Conservation (phyloP, 192 early-diverging fungal genomes). For the Backusella parvicylindrica region DNA sequence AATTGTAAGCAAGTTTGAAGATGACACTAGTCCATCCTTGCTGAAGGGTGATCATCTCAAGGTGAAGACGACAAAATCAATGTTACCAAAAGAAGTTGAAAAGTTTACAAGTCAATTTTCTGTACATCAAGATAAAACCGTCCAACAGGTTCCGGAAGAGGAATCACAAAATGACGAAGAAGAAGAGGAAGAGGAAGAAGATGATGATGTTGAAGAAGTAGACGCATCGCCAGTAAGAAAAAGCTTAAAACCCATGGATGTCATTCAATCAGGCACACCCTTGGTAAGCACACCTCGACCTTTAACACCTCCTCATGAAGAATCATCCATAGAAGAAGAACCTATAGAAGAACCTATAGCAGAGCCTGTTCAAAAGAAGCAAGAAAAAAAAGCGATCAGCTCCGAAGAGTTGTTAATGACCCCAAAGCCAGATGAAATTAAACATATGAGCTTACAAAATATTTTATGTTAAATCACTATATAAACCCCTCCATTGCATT, state of each 20-base stretch:
- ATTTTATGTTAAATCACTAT: background rate
- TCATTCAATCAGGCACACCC: background rate
- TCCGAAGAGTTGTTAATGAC: background rate
- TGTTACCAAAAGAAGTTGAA: slow-evolving; percentile 33
- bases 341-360: background rate
- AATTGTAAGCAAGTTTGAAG: slow-evolving; percentile 14
- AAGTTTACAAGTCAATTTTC: slow-evolving; percentile 31
- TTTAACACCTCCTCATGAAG: background rate
- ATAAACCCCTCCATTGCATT: background rate
- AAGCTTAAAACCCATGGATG: slow-evolving; percentile 12
- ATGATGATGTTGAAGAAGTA: background rate
- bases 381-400: background rate
- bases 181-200: background rate
- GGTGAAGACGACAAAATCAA: slow-evolving; percentile 22
- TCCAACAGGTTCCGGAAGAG: background rate
- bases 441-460: slow-evolving; percentile 8
- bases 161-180: background rate
- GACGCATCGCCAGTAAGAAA: background rate
- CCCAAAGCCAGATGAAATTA: background rate
- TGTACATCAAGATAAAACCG: background rate
- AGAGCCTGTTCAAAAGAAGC: background rate
- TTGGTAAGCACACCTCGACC: background rate
- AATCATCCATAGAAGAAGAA: too few relatives aligned
- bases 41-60: slow-evolving; percentile 16
- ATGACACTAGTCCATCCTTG: background rate